phyloP scores from a whole-genome alignment of 1,284 basidiomycete genomes.

The Ustilago vetiveriae region DNA sequence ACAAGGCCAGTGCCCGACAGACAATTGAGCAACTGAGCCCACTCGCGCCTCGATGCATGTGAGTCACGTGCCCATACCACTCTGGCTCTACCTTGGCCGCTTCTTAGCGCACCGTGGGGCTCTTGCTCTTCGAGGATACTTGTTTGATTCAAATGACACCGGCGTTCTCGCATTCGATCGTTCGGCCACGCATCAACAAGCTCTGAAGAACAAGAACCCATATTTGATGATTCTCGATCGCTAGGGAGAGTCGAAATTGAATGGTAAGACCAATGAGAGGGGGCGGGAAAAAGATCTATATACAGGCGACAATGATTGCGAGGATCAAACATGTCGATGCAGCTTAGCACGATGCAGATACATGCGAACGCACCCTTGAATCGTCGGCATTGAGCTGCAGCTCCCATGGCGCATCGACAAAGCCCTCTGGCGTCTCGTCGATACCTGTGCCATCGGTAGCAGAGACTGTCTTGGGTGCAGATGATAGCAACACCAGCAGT shows the following conservation, averaged over 20 bases:
- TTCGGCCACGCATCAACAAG: too few relatives aligned
- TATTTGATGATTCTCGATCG: too few relatives aligned
- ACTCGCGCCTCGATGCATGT: conserved; percentile 15
- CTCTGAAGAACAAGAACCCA: too few relatives aligned
- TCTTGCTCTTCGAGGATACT: too few relatives aligned
- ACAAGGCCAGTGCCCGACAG: background rate
- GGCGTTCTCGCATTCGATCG: too few relatives aligned
- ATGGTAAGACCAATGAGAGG: too few relatives aligned
- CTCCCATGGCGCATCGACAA: conserved; percentile 11
- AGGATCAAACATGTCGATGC: conserved; percentile 3
- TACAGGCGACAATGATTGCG: too few relatives aligned
- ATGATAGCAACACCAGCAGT: conserved; percentile 13
- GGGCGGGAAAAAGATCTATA: too few relatives aligned
- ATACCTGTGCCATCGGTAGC: background rate
- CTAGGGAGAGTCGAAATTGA: too few relatives aligned
- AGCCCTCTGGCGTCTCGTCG: background rate
- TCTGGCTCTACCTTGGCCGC: background rate
- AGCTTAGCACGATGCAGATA: background rate
- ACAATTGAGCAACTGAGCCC: too few relatives aligned
- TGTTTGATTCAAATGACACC: too few relatives aligned
- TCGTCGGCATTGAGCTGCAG: conserved; percentile 5
- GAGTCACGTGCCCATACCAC: conserved; percentile 18
- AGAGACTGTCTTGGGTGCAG: background rate
- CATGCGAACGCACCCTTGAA: background rate
- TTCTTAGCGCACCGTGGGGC: background rate